These are phyloP conservation scores for Lipomyces starkeyi DNA, from an alignment of 805 yeast genomes.

Conservation along the genomic window DNA sequence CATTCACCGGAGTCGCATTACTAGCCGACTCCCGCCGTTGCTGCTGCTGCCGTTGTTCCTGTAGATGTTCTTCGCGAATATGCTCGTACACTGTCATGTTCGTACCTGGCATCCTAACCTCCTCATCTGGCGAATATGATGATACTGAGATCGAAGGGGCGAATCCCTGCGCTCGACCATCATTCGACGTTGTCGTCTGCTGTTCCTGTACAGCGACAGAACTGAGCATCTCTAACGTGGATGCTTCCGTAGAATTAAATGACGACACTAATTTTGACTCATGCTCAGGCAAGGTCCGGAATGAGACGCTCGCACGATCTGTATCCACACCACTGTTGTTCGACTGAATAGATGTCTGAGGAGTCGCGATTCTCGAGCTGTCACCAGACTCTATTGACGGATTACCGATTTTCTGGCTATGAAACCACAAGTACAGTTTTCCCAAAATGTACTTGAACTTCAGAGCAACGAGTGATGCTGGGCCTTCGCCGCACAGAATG, in stretches of 20 bases:
- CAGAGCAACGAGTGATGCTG: constrained; percentile 7
- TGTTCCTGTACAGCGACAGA: constrained; percentile 23
- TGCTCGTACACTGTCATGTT: constrained; percentile 20
- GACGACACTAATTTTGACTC: neutral
- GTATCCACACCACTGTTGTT: neutral
- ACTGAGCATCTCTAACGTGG: constrained; percentile 24
- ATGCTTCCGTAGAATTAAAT: constrained; percentile 5
- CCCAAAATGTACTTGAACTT: constrained; percentile 29
- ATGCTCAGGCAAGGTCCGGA: neutral
- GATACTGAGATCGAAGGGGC: neutral
- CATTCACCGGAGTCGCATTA: neutral
- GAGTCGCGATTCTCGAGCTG: neutral
- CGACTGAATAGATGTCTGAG: neutral
- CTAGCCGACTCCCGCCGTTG: constrained; percentile 1
- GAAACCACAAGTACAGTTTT: constrained; percentile 25
- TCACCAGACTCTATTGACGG: neutral
- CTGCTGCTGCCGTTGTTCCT: constrained; percentile 2
- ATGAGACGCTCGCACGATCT: neutral
- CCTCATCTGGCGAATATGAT: constrained; percentile 13
- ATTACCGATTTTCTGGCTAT: constrained; percentile 5
- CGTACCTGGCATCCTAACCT: constrained; percentile 21
- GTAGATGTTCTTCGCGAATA: constrained; percentile 11
- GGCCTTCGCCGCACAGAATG: constrained; percentile 15
- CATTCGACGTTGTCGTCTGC: neutral
- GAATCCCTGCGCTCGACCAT: neutral